Evolutionary conservation across 331 rosid genomes (phyloP).

Genomic region (Quercus phellos): DNA sequence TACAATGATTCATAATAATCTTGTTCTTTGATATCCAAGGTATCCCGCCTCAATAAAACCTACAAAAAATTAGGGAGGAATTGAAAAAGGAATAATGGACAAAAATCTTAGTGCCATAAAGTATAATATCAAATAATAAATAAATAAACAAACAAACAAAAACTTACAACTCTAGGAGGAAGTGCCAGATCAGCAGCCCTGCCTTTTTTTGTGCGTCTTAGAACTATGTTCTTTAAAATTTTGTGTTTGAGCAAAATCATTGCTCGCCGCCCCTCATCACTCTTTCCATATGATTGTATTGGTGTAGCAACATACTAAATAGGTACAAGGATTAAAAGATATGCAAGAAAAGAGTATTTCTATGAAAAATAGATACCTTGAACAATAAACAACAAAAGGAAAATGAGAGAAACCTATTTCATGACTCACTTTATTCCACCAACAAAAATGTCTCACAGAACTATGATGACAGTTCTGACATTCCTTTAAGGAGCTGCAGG

Average conservation of each 20-base stretch:
- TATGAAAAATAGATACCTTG: not conserved
- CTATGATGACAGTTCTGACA: slow-evolving; percentile 71
- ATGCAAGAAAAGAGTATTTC: slow-evolving; percentile 10
- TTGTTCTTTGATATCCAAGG: slow-evolving; percentile 70
- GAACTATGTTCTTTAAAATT: slow-evolving; percentile 59
- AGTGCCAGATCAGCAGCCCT: slow-evolving; percentile 95
- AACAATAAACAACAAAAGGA: not conserved
- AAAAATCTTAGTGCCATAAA: not conserved
- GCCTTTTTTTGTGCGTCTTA: slow-evolving; percentile 82
- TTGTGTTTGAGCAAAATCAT: slow-evolving; percentile 78
- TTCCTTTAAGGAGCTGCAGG: slow-evolving; percentile 42
- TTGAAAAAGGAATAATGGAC: not conserved
- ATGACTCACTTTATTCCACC: slow-evolving; percentile 93
- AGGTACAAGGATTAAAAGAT: slow-evolving; percentile 17
- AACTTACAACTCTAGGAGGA: slow-evolving; percentile 90
- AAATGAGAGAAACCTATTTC: slow-evolving; percentile 13
- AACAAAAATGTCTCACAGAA: slow-evolving; percentile 86
- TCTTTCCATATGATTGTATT: slow-evolving; percentile 44
- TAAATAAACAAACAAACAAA: not conserved
- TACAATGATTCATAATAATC: slow-evolving; percentile 85
- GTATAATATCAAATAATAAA: not conserved
- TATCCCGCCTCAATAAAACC: slow-evolving; percentile 77
- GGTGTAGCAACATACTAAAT: slow-evolving; percentile 67
- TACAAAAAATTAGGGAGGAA: slow-evolving; percentile 18
- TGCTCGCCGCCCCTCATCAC: slow-evolving; percentile 47